Evolutionary conservation across 2,329 filamentous ascomycete species (phyloP).

Genomic region (Alternaria consortialis): DNA sequence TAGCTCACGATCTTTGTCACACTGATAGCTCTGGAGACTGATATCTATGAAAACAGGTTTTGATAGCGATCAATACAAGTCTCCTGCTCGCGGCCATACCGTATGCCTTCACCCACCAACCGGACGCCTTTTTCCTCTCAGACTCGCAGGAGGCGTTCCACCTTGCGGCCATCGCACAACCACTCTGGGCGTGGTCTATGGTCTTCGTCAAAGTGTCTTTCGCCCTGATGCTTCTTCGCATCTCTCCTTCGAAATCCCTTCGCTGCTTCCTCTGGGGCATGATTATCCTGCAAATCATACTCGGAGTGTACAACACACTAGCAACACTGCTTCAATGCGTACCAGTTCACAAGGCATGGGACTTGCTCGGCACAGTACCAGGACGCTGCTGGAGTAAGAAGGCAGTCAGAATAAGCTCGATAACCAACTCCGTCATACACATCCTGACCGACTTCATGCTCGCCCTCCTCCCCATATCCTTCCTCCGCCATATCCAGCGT

Average conservation of each 20-base stretch:
- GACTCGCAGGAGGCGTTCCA: slow-evolving; percentile 18
- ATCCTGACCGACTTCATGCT: slow-evolving; percentile 33
- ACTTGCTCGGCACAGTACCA: slow-evolving; percentile 14
- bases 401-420: slow-evolving; percentile 17
- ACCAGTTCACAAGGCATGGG: slow-evolving; percentile 30
- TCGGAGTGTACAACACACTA: slow-evolving; percentile 26
- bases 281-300: slow-evolving; percentile 30
- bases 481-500: slow-evolving; percentile 23
- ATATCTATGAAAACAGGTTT: slow-evolving; percentile 6
- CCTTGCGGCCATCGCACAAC: slow-evolving; percentile 27
- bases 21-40: background rate
- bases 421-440: slow-evolving; percentile 25
- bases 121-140: slow-evolving; percentile 17
- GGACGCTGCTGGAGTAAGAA: slow-evolving; percentile 18
- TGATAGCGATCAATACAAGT: slow-evolving; percentile 23
- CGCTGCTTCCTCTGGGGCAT: slow-evolving; percentile 31
- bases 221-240: slow-evolving; percentile 34
- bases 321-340: slow-evolving; percentile 31
- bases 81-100: slow-evolving; percentile 24
- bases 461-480: slow-evolving; percentile 26
- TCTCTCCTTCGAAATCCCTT: slow-evolving; percentile 24
- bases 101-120: slow-evolving; percentile 18
- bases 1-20: background rate
- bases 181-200: slow-evolving; percentile 29
- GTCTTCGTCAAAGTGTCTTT: slow-evolving; percentile 30